Evolutionary conservation across 768 basidiomycete species (phyloP).

Genomic region (Amanita molliuscula): DNA sequence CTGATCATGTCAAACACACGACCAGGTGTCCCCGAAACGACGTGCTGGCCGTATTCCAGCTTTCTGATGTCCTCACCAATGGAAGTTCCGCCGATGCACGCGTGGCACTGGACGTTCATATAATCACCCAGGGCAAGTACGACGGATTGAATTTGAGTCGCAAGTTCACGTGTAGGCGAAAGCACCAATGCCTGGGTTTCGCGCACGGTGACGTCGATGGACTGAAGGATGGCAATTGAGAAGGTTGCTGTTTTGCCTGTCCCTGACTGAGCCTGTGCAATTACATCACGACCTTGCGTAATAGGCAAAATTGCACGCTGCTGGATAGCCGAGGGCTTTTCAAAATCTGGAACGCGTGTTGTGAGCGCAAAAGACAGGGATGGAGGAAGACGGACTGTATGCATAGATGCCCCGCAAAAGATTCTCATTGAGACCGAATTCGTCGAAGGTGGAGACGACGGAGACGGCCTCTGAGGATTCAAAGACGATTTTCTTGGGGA

Average conservation of each 20-base stretch:
- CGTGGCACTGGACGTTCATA: slow-evolving; percentile 99
- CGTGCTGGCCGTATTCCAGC: slow-evolving; percentile 94
- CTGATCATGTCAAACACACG: slow-evolving; percentile 99
- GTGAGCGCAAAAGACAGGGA: neutral
- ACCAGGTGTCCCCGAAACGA: slow-evolving; percentile 94
- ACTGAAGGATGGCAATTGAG: slow-evolving; percentile 95
- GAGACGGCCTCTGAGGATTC: slow-evolving; percentile 91
- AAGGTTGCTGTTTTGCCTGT: slow-evolving; percentile 99
- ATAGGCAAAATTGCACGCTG: slow-evolving; percentile 97
- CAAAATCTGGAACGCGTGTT: slow-evolving; percentile 50
- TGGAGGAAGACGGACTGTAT: slow-evolving; percentile 56
- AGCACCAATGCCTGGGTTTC: slow-evolving; percentile 96
- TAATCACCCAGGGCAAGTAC: slow-evolving; percentile 95
- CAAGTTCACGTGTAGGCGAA: slow-evolving; percentile 96
- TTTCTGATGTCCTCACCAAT: slow-evolving; percentile 97
- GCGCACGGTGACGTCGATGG: slow-evolving; percentile 89
- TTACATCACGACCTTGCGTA: slow-evolving; percentile 92
- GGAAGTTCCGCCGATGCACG: slow-evolving; percentile 94
- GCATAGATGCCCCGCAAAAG: slow-evolving; percentile 95
- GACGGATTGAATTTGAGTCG: slow-evolving; percentile 98
- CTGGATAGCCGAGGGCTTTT: slow-evolving; percentile 98
- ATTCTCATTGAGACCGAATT: slow-evolving; percentile 89
- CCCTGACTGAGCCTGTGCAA: slow-evolving; percentile 98
- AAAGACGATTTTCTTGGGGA: slow-evolving; percentile 75
- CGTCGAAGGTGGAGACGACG: slow-evolving; percentile 83